These are phyloP conservation scores for Fusarium camptoceras DNA, from an alignment of 2,329 filamentous ascomycete genomes.

Conservation along the genomic window DNA sequence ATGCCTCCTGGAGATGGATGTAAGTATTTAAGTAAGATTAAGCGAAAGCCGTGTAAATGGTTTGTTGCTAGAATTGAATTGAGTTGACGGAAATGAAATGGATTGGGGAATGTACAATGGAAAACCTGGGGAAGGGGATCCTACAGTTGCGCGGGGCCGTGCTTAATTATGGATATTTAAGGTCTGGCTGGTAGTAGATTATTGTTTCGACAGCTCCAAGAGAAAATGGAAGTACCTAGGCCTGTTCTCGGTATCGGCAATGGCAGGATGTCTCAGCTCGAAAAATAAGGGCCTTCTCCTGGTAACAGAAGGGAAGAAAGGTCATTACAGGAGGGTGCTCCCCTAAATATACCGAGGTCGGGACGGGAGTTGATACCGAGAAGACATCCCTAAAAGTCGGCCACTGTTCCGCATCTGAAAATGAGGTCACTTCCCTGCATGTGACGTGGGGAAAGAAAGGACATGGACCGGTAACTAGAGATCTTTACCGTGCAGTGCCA, in stretches of 20 bases:
- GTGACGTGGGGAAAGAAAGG: constrained; percentile 43
- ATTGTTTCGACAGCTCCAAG: not conserved
- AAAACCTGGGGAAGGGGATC: constrained; percentile 31
- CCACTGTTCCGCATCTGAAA: constrained; percentile 42
- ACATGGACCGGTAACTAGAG: constrained; percentile 8
- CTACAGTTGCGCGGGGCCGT: constrained; percentile 31
- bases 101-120: constrained; percentile 20
- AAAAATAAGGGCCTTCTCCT: constrained; percentile 3
- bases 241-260: constrained; percentile 32
- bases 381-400: constrained; percentile 31
- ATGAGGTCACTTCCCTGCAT: constrained; percentile 47
- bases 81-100: constrained; percentile 15
- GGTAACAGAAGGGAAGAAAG: not conserved
- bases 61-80: constrained; percentile 11
- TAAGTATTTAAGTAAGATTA: constrained; percentile 18
- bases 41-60: constrained; percentile 22
- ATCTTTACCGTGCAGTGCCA: constrained; percentile 5
- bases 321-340: constrained; percentile 1
- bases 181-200: not conserved
- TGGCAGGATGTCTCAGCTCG: constrained; percentile 18
- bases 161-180: constrained; percentile 33
- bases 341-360: constrained; percentile 42
- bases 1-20: constrained; percentile 3
- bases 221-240: not conserved
- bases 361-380: constrained; percentile 38